A percentile compares a stretch with the other conserved stretches of the same genome.
phyloP scores from a whole-genome alignment of 345 rosid species.

The Acer saccharum region DNA sequence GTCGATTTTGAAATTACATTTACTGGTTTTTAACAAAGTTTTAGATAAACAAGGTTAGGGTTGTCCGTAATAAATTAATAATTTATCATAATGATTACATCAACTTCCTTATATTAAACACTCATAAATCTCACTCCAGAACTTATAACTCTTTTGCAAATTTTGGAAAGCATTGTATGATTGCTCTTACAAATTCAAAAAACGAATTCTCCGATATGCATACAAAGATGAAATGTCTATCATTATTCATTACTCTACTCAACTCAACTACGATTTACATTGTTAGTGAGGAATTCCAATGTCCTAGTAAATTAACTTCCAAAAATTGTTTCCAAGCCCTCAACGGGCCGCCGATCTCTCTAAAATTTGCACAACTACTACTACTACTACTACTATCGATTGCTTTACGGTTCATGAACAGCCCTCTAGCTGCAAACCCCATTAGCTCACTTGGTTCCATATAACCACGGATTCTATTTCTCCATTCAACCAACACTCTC shows the following conservation, averaged over 20 bases:
- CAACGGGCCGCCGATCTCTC: constrained; percentile 35
- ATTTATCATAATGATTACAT: neutral
- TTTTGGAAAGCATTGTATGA: too few relatives aligned
- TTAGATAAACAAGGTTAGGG: neutral
- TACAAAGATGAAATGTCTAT: too few relatives aligned
- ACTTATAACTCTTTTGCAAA: too few relatives aligned
- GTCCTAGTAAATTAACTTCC: constrained; percentile 34
- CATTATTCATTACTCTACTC: too few relatives aligned
- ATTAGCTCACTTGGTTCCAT: constrained; percentile 61
- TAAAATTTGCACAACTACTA: neutral
- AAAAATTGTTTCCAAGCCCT: constrained; percentile 63
- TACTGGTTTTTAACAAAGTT: neutral
- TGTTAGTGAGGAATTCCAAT: constrained; percentile 13
- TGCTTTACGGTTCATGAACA: constrained; percentile 40
- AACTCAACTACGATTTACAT: neutral
- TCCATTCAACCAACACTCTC: constrained; percentile 37
- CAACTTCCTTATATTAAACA: too few relatives aligned
- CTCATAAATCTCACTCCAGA: too few relatives aligned
- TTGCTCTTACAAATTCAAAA: too few relatives aligned
- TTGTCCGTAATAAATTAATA: neutral
- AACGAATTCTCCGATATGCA: too few relatives aligned
- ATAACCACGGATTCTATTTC: constrained; percentile 51
- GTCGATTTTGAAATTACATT: neutral
- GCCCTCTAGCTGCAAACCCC: constrained; percentile 81
- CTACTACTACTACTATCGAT: constrained; percentile 11